Evolutionary conservation across 1,284 basidiomycete genomes (phyloP), one percentile per base, ranked within the genome.

Genomic region (Boletus hoseneyae): DNA sequence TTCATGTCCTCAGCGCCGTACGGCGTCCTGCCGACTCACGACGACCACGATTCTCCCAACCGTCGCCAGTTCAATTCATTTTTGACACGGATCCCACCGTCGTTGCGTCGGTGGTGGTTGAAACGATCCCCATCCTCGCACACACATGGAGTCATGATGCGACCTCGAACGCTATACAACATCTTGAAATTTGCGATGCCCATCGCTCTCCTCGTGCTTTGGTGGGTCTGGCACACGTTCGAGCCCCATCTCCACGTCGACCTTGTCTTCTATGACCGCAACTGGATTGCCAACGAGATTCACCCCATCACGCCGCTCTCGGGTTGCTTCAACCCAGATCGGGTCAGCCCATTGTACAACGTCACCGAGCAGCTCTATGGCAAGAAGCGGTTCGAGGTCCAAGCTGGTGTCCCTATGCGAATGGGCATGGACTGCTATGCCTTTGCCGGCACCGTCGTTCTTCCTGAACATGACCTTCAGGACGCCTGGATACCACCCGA

Each of bases 381-480:
- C 6, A 76, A 76, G 44, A 82, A 81, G 57, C 70, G 71, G 48
- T 83, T 79, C 45, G 82, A 89, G 55, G 77, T 94, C 2, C 85
- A 93, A 52, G 82, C 90, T 0, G 93, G 92, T 1, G 70, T 91
- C 43, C 75, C 80, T 0, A 73, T 95, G 72, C 76, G 80, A 47
- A 74, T 88, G 59, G 90, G 90, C 18, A 73, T 90, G 72, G 86
- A 92, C 62, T 97, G 93, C 69, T 95, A 93, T 66, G 83, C 90
- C 63, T 90, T 92, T 65, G 87, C 92, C 1, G 83, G 84, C 9
- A 91, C 90, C 6, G 76, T 94, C 32, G 75, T 74, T 54, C 52
- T 57, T 18, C 59, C 67, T 27, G 52, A 53, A 5, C 43, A 52
- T 11, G 43, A 52, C 43, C 5, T 37, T 34, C 40, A 25, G 1